Conservation (phyloP, 768 basidiomycete species). For the Mycena maculata region DNA sequence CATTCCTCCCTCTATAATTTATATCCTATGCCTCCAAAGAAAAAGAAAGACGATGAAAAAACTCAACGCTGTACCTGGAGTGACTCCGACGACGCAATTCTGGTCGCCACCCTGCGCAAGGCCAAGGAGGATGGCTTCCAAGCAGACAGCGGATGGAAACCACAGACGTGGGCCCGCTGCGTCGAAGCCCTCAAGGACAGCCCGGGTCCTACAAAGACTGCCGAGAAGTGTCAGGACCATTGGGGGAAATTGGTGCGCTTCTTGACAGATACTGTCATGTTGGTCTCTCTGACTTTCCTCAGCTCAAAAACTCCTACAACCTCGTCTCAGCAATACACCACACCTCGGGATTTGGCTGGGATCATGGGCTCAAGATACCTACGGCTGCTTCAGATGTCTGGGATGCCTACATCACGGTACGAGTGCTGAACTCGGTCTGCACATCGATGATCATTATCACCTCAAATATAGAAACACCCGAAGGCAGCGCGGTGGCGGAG, state of each 20-base stretch:
- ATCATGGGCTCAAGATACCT: background rate
- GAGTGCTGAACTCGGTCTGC: background rate
- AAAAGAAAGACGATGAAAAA: too few species aligned
- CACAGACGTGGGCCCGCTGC: background rate
- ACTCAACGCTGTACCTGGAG: background rate
- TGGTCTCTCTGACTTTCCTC: slow-evolving; percentile 17
- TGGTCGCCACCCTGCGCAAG: background rate
- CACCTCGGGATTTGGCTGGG: slow-evolving; percentile 42
- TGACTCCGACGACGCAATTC: background rate
- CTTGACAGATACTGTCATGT: background rate
- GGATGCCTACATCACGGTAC: background rate
- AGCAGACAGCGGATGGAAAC: background rate
- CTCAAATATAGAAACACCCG: background rate
- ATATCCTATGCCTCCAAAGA: too few species aligned
- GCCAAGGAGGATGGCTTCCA: background rate
- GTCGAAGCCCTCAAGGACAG: too few species aligned
- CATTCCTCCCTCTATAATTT: too few species aligned
- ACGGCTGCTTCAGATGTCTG: slow-evolving; percentile 1
- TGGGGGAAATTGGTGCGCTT: slow-evolving; percentile 3
- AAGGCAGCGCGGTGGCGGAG: background rate
- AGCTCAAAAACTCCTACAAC: slow-evolving; percentile 26
- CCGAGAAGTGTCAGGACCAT: slow-evolving; percentile 7
- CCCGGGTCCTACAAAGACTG: background rate
- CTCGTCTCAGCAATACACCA: slow-evolving; percentile 7
- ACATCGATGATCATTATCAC: too few species aligned